These are phyloP conservation scores for Aspergillus jensenii DNA, from an alignment of 2,329 filamentous ascomycete genomes.

Conservation along the genomic window DNA sequence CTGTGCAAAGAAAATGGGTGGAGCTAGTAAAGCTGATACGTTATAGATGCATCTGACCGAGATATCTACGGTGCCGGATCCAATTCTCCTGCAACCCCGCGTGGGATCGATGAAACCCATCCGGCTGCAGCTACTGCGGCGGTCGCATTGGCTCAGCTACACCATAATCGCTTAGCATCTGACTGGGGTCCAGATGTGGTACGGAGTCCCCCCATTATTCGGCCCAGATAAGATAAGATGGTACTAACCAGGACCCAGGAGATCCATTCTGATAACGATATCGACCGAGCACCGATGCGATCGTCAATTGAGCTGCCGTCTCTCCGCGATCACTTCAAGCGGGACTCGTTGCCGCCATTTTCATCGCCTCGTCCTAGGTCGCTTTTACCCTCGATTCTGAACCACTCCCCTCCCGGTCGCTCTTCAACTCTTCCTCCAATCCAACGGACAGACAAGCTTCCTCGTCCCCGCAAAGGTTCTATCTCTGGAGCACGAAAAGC, in stretches of 20 bases:
- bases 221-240: background rate
- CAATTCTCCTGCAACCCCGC: slow-evolving; percentile 67
- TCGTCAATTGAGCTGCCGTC: slow-evolving; percentile 71
- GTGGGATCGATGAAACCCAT: slow-evolving; percentile 67
- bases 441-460: slow-evolving; percentile 69
- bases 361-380: slow-evolving; percentile 66
- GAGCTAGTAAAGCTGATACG: slow-evolving; percentile 16
- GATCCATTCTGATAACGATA: slow-evolving; percentile 70
- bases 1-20: slow-evolving; percentile 7
- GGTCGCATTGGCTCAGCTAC: slow-evolving; percentile 81
- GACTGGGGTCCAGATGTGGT: slow-evolving; percentile 79
- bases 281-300: slow-evolving; percentile 61
- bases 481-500: slow-evolving; percentile 71
- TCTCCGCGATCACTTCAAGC: slow-evolving; percentile 66
- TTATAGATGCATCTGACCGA: slow-evolving; percentile 57
- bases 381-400: slow-evolving; percentile 76
- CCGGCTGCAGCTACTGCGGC: slow-evolving; percentile 74
- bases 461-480: slow-evolving; percentile 79
- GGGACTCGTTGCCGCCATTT: slow-evolving; percentile 68
- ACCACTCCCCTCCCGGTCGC: slow-evolving; percentile 76
- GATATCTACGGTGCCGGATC: slow-evolving; percentile 67
- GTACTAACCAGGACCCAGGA: slow-evolving; percentile 51
- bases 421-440: slow-evolving; percentile 86
- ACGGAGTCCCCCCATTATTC: slow-evolving; percentile 35
- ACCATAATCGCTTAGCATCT: slow-evolving; percentile 71